Base-by-base conservation (phyloP, 78 protist species). In the Creolimax fragrantissima region DNA sequence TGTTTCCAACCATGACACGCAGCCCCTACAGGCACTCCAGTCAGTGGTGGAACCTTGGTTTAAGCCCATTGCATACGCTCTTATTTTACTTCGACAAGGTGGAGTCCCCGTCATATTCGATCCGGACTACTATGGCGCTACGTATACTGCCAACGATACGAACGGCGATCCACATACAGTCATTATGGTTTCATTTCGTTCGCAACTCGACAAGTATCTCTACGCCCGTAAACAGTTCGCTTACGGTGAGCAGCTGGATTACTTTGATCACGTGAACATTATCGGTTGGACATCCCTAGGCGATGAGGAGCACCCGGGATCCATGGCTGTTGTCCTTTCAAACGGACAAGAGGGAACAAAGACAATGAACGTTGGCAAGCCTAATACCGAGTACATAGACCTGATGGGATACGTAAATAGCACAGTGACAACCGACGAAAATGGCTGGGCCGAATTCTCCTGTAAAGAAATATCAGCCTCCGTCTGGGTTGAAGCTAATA, bases 1-100 rank as follows among this genome's bases (percentile, higher is more conserved):
- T 41, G 92, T 90, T 35, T 35, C 36, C 92, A 90, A 90, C 89
- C 92, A 90, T 43, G 92, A 90, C 11, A n/a, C 90, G 5, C 92
- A 90, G 37, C 85, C 92, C 89, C 45, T 43, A 90, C 92, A 90
- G 44, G 92, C 36, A 4, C 89, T 90, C 11, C 90, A 90, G 81
- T 90, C 92, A 5, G 44, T 43, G n/a, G n/a, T n/a, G 36, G 36
- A 41, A 24, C 88, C 44, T 2, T 90, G 92, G 92, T 90, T 90
- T 43, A 90, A 90, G 67, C 92, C 92, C 4, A 5, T 90, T 32
- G 92, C 92, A n/a, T 90, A 90, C 37, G 85, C 92, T 43, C 44
- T 90, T 41, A 90, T 90, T 11, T 45, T 90, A 43, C 67, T 90
- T 36, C 89, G 92, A 5, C 11, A 41, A 6, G 91, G 41, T n/a